A percentile compares a stretch with the other conserved stretches of the same genome.
These are phyloP conservation scores for Ricinus communis DNA, from an alignment of 345 rosid genomes.

Conservation along the genomic window DNA sequence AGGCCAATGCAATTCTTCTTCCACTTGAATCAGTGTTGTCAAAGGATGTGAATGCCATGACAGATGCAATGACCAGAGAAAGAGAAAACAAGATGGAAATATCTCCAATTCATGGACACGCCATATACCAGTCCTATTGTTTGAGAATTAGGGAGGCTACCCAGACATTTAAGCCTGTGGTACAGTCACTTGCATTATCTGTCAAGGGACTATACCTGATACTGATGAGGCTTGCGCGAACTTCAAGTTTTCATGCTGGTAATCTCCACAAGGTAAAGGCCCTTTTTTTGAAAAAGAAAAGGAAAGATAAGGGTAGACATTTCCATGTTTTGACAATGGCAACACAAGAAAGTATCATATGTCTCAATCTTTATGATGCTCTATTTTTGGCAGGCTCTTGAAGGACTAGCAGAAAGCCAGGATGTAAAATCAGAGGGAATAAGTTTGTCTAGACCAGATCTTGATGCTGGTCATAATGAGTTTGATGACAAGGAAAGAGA, in stretches of 20 bases:
- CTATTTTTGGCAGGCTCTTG: slow-evolving; percentile 53
- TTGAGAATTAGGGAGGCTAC: slow-evolving; percentile 70
- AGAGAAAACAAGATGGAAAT: slow-evolving; percentile 76
- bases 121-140: slow-evolving; percentile 82
- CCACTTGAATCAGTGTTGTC: slow-evolving; percentile 76
- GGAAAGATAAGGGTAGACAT: no score
- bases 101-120: slow-evolving; percentile 86
- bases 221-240: slow-evolving; percentile 70
- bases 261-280: slow-evolving; percentile 71
- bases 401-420: slow-evolving; percentile 70
- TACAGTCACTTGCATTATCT: slow-evolving; percentile 53
- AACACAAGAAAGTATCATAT: not conserved
- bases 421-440: slow-evolving; percentile 57
- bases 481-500: slow-evolving; percentile 44
- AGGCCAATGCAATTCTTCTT: slow-evolving; percentile 78
- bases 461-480: slow-evolving; percentile 41
- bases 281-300: slow-evolving; percentile 14
- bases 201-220: slow-evolving; percentile 65
- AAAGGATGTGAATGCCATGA: slow-evolving; percentile 83
- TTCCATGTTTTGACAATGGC: slow-evolving; percentile 5
- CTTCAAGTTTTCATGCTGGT: slow-evolving; percentile 86
- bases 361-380: slow-evolving; percentile 9
- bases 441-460: slow-evolving; percentile 50
- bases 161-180: slow-evolving; percentile 57
- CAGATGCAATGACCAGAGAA: slow-evolving; percentile 71